Percentiles rank a stretch among this genome's conserved stretches.
phyloP scores from a whole-genome alignment of 23 red algal genomes.

The Chondrus crispus region DNA sequence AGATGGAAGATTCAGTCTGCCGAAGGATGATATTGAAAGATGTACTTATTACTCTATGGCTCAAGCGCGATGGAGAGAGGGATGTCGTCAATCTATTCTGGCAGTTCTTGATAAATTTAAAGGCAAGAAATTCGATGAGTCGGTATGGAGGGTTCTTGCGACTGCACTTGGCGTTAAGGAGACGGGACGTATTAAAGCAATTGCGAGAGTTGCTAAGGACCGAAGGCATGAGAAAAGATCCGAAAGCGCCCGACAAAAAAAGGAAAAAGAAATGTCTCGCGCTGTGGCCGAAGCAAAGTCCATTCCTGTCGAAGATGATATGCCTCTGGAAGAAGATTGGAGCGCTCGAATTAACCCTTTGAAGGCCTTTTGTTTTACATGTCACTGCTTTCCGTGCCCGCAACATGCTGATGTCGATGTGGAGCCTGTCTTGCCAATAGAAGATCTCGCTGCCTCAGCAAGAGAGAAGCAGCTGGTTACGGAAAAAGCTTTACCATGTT shows the following conservation, averaged over 20 bases:
- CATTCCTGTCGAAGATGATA: neutral
- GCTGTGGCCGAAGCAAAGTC: neutral
- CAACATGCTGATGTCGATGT: conserved; percentile 42
- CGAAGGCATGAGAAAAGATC: neutral
- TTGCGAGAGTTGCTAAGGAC: conserved; percentile 53
- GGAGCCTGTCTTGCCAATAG: conserved; percentile 48
- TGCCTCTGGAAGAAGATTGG: conserved; percentile 11
- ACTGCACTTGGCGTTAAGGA: conserved; percentile 41
- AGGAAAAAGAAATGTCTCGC: neutral
- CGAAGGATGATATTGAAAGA: conserved; percentile 48
- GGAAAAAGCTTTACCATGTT: neutral
- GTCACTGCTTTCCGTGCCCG: conserved; percentile 48
- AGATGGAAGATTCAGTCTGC: conserved; percentile 52
- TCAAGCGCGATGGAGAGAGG: conserved; percentile 42
- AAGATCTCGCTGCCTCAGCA: conserved; percentile 1
- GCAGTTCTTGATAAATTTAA: conserved; percentile 30
- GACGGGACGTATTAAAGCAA: conserved; percentile 32
- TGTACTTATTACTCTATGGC: conserved; percentile 39
- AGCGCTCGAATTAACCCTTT: neutral
- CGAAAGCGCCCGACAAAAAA: neutral
- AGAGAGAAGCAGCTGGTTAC: neutral
- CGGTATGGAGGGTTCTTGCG: conserved; percentile 49
- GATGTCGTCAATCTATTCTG: conserved; percentile 40
- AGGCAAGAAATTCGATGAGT: conserved; percentile 43
- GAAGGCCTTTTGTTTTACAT: conserved; percentile 48